Base-by-base conservation (phyloP, 2,329 filamentous ascomycete species). In the Aspergillus aculeatinus region DNA sequence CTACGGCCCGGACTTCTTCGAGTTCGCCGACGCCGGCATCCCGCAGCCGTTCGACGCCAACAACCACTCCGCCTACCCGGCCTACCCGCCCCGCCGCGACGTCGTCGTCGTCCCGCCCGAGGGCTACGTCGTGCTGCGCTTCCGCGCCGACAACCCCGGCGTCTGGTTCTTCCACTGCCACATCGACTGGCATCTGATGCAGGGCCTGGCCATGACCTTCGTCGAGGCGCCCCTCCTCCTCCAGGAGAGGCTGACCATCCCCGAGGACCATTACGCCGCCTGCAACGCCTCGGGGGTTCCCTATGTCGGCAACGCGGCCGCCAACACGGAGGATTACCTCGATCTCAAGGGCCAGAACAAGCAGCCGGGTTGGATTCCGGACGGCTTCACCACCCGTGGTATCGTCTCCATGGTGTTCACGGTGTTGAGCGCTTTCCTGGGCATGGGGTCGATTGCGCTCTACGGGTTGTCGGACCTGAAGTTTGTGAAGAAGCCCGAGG, bases 81-180 rank as follows among this genome's bases (percentile, higher is more conserved):
- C 76, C 7, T 78, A 79, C 2, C 89, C 89, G 0, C 84, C 90
- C 79, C 79, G 88, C 6, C 80, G 90, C 7, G 90, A 94, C 63
- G 90, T 88, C 0, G 74, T 89, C 0, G 83, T 89, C 1, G 75
- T 92, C 0, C 82, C 82, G 21, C 87, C 88, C 0, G 81, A 85
- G 33, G 89, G 90, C 0, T 86, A 89, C 72, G 82, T 89, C 25
- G 85, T 92, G 11, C 70, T 94, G 11, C 69, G 80, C 0, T 81
- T 82, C 63, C 65, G 75, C 23, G 74, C 76, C 16, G 73, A 79
- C 58, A 80, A 79, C 60, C 77, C 77, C 1, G 77, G 85, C 21
- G 79, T 89, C 23, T 90, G 87, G 87, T 74, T 89, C 4, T 90
- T 92, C 77, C 90, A 92, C 75, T 93, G 90, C 75, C 90, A 94